These are phyloP conservation scores for Cicer bijugum DNA, from an alignment of 306 rosid species.

Conservation along the genomic window DNA sequence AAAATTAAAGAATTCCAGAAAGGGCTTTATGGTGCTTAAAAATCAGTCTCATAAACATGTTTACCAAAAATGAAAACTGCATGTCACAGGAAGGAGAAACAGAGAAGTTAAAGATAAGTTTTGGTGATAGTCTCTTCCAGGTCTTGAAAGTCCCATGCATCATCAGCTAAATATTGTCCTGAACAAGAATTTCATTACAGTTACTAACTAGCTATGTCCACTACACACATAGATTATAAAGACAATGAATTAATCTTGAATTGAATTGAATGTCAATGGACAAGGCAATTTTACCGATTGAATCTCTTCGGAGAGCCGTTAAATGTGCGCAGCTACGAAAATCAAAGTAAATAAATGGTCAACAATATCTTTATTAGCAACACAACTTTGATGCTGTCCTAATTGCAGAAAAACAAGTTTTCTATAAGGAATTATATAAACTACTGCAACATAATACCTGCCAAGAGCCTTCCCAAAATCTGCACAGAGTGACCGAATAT, in stretches of 20 bases:
- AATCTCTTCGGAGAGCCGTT: constrained; percentile 92
- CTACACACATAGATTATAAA: constrained; percentile 6
- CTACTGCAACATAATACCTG: constrained; percentile 56
- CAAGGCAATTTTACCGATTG: constrained; percentile 71
- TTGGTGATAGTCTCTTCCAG: constrained; percentile 80
- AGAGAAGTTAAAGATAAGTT: constrained; percentile 59
- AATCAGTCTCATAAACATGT: constrained; percentile 8
- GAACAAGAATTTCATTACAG: constrained; percentile 42
- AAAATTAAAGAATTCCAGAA: constrained; percentile 1
- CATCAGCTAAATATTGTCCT: constrained; percentile 87
- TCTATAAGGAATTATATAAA: constrained; percentile 17
- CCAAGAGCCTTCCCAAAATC: constrained; percentile 93
- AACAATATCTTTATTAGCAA: constrained; percentile 1
- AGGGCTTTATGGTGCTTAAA: background rate
- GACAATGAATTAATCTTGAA: constrained; percentile 24
- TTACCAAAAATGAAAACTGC: background rate
- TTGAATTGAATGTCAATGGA: constrained; percentile 28
- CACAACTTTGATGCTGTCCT: constrained; percentile 2
- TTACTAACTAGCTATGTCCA: constrained; percentile 4
- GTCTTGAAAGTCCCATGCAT: constrained; percentile 93
- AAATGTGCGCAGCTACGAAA: constrained; percentile 88
- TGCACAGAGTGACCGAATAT: constrained; percentile 89
- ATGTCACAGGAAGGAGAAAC: background rate
- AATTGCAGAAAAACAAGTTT: constrained; percentile 14
- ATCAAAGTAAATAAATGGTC: constrained; percentile 27